These are phyloP conservation scores for Graphilbum sp. DNA, from an alignment of 2,329 filamentous ascomycete species.

Conservation along the genomic window DNA sequence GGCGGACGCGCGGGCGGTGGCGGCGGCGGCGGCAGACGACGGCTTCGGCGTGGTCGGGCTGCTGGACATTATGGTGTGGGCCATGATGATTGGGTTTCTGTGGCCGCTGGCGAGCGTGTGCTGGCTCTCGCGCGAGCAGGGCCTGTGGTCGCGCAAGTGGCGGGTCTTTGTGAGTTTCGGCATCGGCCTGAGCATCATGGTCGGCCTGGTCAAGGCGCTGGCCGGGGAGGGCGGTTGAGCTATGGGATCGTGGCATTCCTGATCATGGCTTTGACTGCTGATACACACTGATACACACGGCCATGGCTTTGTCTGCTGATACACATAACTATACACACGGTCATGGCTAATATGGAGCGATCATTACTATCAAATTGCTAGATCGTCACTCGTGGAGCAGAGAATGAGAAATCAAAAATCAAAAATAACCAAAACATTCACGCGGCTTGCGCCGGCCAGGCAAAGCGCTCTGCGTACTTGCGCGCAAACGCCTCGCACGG, in stretches of 20 bases:
- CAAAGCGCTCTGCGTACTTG: no score
- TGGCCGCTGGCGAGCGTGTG: constrained; percentile 78
- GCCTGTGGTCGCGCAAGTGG: constrained; percentile 70
- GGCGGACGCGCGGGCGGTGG: constrained; percentile 8
- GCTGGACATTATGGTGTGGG: constrained; percentile 74
- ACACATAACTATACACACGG: no score
- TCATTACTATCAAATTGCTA: no score
- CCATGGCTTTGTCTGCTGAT: no score
- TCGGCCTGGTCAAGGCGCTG: constrained; percentile 48
- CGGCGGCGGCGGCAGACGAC: constrained; percentile 25
- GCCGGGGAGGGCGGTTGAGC: constrained; percentile 15
- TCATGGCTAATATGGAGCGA: no score
- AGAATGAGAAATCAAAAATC: no score
- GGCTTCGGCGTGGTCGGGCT: constrained; percentile 33
- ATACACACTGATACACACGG: no score
- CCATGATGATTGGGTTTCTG: constrained; percentile 84
- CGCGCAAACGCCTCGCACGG: no score
- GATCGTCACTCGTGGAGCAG: no score
- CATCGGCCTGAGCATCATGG: constrained; percentile 59
- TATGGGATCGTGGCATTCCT: background rate
- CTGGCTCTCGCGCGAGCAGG: constrained; percentile 76
- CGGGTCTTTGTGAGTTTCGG: constrained; percentile 78
- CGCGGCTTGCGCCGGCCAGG: no score
- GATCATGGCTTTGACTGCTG: no score
- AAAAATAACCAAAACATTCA: no score